Base-by-base conservation (phyloP, 202 grass and related monocot species). In the Panicum hallii region DNA sequence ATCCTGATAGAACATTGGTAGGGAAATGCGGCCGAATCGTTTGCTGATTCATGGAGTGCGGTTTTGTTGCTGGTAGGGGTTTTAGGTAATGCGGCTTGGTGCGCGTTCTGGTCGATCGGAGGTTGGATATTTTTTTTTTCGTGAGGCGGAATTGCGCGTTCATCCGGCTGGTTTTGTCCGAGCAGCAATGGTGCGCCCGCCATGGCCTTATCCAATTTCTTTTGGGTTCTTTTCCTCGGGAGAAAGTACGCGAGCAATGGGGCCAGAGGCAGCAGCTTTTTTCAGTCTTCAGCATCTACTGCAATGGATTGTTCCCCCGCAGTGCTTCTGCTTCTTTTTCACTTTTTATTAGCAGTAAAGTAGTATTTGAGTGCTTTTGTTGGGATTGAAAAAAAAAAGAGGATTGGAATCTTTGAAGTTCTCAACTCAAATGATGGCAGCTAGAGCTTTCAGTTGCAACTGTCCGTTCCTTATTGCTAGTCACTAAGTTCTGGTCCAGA, bases 321-420 rank as follows among this genome's bases (percentile, higher is more conserved):
- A 67, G 74, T 79, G 73, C 63, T 82, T 72, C 71, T 72, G 65
- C 74, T 60, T 82, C 57, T 80, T 86, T 85, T 88, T 75, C 16
- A 46, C 72, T 22, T 74, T 74, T 75, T 38, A 77, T 70, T 81
- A 52, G 53, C 40, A 74, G 79, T 82, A 63, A 76, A 77, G 66
- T 78, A 63, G 73, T 64, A 23, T 70, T 70, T 75, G 41, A 56
- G 43, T 69, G 83, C 67, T 89, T 84, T 89, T 89, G 74, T 79
- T 90, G 70, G 78, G 57, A 84, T 91, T 79, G 79, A 81, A 80
- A 74, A 88, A 74, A 64, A 64, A 52, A 62, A 92, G 22, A 86
- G 78, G 56, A 7, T 74, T 75, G 87, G 89, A 93, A 91, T 93
- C 89, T 91, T 89, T 89, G 81, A 80, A 89, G 84, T 87, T 91